A percentile compares a stretch with the other conserved stretches of the same genome.
phyloP scores from a whole-genome alignment of 345 rosid genomes.

The Carallia brachiata region DNA sequence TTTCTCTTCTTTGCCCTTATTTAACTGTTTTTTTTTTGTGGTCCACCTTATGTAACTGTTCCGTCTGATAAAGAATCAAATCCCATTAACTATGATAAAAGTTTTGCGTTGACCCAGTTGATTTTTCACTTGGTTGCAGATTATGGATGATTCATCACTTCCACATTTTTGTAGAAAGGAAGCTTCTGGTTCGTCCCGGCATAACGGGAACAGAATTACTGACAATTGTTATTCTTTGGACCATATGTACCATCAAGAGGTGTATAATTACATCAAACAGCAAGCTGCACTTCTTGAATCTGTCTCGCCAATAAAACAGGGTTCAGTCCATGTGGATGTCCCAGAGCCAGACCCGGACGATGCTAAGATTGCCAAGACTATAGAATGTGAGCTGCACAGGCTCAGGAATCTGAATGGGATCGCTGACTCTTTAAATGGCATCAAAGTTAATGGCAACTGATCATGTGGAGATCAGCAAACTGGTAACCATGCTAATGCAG shows the following conservation, averaged over 20 bases:
- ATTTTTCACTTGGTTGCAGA: conserved; percentile 16
- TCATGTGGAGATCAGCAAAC: conserved; percentile 19
- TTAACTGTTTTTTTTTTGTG: too few relatives aligned
- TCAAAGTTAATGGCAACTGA: conserved; percentile 35
- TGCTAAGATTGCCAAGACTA: conserved; percentile 23
- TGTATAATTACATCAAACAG: conserved; percentile 24
- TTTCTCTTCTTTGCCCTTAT: neutral
- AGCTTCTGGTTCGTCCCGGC: conserved; percentile 48
- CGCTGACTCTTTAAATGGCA: conserved; percentile 31
- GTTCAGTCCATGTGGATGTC: conserved; percentile 27
- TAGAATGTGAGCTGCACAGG: conserved; percentile 46
- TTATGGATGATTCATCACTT: conserved; percentile 31
- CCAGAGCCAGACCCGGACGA: conserved; percentile 29
- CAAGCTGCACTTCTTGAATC: conserved; percentile 25
- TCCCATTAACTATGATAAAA: neutral
- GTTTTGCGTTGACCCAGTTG: neutral
- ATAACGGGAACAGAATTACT: conserved; percentile 5
- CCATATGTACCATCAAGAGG: conserved; percentile 30
- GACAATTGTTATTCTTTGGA: conserved; percentile 28
- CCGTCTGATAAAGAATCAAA: neutral
- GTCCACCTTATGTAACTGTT: neutral
- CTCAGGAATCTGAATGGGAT: conserved; percentile 46
- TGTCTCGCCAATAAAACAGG: conserved; percentile 21
- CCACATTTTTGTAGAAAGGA: conserved; percentile 57
- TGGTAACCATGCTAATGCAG: conserved; percentile 5